A percentile compares a stretch with the other conserved stretches of the same genome.
phyloP scores from a whole-genome alignment of 2,329 filamentous ascomycete species.

The Cyphellophora attinorum region DNA sequence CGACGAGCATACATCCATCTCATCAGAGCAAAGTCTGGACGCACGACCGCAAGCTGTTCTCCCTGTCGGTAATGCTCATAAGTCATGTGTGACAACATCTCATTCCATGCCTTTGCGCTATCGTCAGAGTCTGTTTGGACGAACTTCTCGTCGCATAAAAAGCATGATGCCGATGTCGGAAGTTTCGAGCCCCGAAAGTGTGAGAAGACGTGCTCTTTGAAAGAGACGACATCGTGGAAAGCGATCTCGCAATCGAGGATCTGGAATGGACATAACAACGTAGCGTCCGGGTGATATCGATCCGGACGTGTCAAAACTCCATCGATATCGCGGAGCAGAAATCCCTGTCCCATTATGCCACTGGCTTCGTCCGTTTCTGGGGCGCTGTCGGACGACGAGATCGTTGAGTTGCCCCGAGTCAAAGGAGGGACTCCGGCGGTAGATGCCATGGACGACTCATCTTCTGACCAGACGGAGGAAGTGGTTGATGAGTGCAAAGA shows the following conservation, averaged over 20 bases:
- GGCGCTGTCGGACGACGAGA: slow-evolving; percentile 14
- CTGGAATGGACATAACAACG: slow-evolving; percentile 32
- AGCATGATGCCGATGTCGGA: slow-evolving; percentile 31
- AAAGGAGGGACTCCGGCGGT: slow-evolving; percentile 15
- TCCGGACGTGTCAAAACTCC: slow-evolving; percentile 15
- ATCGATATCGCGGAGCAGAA: slow-evolving; percentile 15
- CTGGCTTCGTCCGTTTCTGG: slow-evolving; percentile 16
- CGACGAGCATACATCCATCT: slow-evolving; percentile 32
- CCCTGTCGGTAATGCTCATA: slow-evolving; percentile 30
- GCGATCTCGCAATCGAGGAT: slow-evolving; percentile 32
- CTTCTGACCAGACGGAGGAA: slow-evolving; percentile 3
- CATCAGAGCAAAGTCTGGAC: slow-evolving; percentile 35
- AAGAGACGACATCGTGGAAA: slow-evolving; percentile 28
- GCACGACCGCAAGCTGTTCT: slow-evolving; percentile 29
- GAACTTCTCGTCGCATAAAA: slow-evolving; percentile 26
- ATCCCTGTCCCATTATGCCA: slow-evolving; percentile 15
- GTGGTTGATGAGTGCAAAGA: too few species aligned
- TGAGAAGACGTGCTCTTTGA: slow-evolving; percentile 35
- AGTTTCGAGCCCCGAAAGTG: slow-evolving; percentile 33
- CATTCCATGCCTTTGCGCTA: slow-evolving; percentile 28
- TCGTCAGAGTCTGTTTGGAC: slow-evolving; percentile 14
- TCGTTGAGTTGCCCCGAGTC: slow-evolving; percentile 16
- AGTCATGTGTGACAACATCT: slow-evolving; percentile 32
- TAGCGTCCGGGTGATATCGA: slow-evolving; percentile 14
- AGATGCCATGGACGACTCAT: slow-evolving; percentile 10